phyloP scores from a whole-genome alignment of 345 rosid species.

The Boechera retrofracta region DNA sequence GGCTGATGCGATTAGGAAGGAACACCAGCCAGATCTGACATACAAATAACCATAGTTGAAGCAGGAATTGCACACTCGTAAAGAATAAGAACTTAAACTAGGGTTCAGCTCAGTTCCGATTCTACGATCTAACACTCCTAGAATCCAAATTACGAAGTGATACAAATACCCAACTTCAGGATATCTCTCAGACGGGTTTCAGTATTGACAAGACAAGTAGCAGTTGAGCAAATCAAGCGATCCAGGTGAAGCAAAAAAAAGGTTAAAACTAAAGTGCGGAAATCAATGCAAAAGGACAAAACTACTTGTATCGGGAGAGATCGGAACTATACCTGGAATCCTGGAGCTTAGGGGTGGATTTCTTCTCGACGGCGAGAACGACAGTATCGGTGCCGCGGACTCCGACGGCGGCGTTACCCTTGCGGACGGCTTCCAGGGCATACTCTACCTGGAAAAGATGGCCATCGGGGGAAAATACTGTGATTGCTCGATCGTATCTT shows the following conservation, averaged over 20 bases:
- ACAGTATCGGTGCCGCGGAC: conserved; percentile 88
- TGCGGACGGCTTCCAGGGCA: conserved; percentile 98
- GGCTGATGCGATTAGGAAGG: neutral
- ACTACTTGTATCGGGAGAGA: neutral
- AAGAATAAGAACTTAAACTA: conserved; percentile 4
- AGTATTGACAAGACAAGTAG: neutral
- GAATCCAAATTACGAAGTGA: neutral
- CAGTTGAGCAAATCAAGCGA: conserved; percentile 7
- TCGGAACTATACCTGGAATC: conserved; percentile 68
- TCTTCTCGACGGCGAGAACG: conserved; percentile 96
- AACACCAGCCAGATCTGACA: conserved; percentile 9
- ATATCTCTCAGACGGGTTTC: neutral
- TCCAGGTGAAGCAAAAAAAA: conserved; percentile 10
- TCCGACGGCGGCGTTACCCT: conserved; percentile 98
- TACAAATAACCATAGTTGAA: neutral
- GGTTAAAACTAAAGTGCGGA: conserved; percentile 4
- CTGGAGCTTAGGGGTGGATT: conserved; percentile 92
- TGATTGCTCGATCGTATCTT: conserved; percentile 91
- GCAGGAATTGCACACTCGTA: neutral
- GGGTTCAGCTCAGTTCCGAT: conserved; percentile 28
- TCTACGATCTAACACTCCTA: conserved; percentile 23
- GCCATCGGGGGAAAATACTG: conserved; percentile 88
- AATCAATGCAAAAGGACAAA: neutral
- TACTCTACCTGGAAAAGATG: conserved; percentile 94
- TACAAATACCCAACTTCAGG: neutral